A percentile compares a stretch with the other conserved stretches of the same genome.
Evolutionary conservation across 305 asterid species (phyloP).

Genomic region (Plantago lanceolata): DNA sequence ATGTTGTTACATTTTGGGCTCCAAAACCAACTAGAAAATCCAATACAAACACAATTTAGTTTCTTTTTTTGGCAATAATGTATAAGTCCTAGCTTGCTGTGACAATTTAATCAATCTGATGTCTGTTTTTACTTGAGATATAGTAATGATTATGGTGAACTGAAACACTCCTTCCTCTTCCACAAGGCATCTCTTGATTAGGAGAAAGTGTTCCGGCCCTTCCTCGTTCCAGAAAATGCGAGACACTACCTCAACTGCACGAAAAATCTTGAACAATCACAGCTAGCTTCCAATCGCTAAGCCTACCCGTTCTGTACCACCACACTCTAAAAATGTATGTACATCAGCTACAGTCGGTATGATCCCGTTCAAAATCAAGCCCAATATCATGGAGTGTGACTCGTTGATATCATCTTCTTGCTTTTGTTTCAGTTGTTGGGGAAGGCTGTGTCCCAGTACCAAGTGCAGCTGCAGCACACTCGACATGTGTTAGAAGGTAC

Average conservation of each 20-base stretch:
- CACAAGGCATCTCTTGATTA: too few relatives aligned
- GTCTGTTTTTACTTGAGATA: too few relatives aligned
- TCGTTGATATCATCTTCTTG: constrained; percentile 41
- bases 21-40: too few relatives aligned
- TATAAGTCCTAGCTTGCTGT: too few relatives aligned
- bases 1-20: too few relatives aligned
- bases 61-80: too few relatives aligned
- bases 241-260: not conserved
- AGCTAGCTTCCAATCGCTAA: constrained; percentile 27
- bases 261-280: not conserved
- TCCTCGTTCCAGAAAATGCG: too few relatives aligned
- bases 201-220: too few relatives aligned
- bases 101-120: too few relatives aligned
- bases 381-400: constrained; percentile 10
- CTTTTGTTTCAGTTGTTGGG: constrained; percentile 42
- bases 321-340: constrained; percentile 33
- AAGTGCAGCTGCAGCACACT: constrained; percentile 93
- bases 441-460: constrained; percentile 55
- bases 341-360: constrained; percentile 31
- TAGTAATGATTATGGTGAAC: too few relatives aligned
- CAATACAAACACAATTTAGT: too few relatives aligned
- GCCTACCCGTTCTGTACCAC: constrained; percentile 20
- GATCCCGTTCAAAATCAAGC: constrained; percentile 23
- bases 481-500: constrained; percentile 93
- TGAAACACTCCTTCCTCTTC: too few relatives aligned